Conservation (phyloP, 2,329 filamentous ascomycete genomes). For the Hypomyces perniciosus region DNA sequence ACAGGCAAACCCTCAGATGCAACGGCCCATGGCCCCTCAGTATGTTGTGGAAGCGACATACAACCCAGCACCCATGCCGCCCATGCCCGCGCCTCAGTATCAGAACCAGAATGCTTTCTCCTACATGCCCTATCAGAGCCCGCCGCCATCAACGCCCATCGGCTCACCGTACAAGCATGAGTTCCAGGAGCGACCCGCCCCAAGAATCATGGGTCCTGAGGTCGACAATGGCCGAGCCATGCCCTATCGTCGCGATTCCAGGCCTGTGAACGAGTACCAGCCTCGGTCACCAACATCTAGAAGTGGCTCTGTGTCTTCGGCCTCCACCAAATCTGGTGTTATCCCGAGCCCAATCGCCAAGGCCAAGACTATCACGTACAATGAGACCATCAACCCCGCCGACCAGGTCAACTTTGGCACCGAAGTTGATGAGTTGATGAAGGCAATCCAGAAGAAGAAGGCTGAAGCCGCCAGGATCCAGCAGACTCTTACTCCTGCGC, state of each 20-base stretch:
- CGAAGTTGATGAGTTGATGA: conserved; percentile 82
- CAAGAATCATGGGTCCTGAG: conserved; percentile 17
- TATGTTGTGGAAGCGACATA: conserved; percentile 43
- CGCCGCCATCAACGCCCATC: conserved; percentile 27
- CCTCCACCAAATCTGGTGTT: conserved; percentile 9
- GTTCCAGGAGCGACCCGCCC: conserved; percentile 25
- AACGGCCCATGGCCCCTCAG: conserved; percentile 40
- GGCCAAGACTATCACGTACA: conserved; percentile 39
- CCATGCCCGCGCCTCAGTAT: conserved; percentile 38
- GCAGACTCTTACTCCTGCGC: conserved; percentile 20
- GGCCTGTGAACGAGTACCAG: conserved; percentile 27
- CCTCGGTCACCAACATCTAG: conserved; percentile 26
- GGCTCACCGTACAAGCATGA: conserved; percentile 30
- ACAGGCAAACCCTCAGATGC: conserved; percentile 32
- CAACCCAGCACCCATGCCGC: conserved; percentile 36
- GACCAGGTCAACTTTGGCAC: conserved; percentile 66
- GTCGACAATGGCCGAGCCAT: conserved; percentile 19
- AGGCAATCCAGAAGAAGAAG: conserved; percentile 69
- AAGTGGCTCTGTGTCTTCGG: conserved; percentile 26
- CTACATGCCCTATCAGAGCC: conserved; percentile 38
- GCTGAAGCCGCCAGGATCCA: conserved; percentile 25
- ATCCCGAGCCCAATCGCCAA: conserved; percentile 9
- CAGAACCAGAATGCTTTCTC: conserved; percentile 36
- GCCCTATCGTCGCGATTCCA: conserved; percentile 22
- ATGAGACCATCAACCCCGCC: conserved; percentile 40